Evolutionary conservation across 192 early-diverging fungal species (phyloP).

Genomic region (Mortierella hygrophila): DNA sequence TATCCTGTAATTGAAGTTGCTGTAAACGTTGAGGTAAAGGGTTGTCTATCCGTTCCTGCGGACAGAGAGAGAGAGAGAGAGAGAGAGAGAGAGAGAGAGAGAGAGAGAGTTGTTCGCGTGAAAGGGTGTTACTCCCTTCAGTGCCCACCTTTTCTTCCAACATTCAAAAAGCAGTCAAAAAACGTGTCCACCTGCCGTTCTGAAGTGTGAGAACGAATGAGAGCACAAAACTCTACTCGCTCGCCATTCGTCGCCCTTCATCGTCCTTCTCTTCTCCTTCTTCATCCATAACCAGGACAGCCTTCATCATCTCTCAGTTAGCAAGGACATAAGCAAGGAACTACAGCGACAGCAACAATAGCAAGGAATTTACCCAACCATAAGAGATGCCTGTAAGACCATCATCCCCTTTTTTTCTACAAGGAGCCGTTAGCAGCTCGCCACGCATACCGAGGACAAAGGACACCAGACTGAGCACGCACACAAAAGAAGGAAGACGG

Average conservation of each 20-base stretch:
- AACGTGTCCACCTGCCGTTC: no score
- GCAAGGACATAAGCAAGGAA: neutral
- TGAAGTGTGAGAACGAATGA: no score
- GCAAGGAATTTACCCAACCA: neutral
- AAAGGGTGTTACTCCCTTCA: no score
- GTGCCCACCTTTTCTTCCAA: no score
- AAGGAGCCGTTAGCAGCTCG: neutral
- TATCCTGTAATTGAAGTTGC: neutral
- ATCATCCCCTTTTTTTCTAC: neutral
- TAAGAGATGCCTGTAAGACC: constrained; percentile 8
- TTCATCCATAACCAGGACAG: neutral
- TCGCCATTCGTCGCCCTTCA: neutral
- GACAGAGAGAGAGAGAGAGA: no score
- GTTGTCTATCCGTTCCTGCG: no score
- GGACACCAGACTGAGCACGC: neutral
- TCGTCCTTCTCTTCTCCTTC: neutral
- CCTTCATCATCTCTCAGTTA: neutral
- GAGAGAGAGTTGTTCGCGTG: no score
- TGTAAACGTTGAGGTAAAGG: no score
- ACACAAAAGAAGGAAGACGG: neutral
- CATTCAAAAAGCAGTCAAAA: no score
- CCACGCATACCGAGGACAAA: neutral
- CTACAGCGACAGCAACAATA: neutral
- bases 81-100: no score
- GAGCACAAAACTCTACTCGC: no score